These are phyloP conservation scores for Stemphylium lycopersici DNA, from an alignment of 2,329 filamentous ascomycete genomes.

Conservation along the genomic window DNA sequence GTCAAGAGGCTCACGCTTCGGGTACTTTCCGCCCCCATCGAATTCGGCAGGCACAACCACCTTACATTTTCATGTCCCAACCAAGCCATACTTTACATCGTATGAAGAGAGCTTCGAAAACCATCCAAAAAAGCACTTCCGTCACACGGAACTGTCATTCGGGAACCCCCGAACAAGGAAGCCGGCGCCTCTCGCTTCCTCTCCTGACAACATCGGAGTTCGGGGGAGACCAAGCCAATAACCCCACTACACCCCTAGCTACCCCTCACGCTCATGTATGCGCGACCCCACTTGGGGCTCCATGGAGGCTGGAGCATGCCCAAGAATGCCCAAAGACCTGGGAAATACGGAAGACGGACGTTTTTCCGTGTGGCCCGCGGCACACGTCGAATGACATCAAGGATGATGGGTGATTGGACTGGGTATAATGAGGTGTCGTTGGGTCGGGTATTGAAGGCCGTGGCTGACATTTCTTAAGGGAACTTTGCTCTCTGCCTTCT, in stretches of 20 bases:
- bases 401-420: not conserved
- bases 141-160: not conserved
- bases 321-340: not conserved
- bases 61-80: not conserved
- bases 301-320: not conserved
- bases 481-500: not conserved
- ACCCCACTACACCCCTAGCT: slow-evolving; percentile 8
- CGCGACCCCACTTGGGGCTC: slow-evolving; percentile 8
- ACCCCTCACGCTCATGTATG: slow-evolving; percentile 9
- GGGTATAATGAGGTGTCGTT: not conserved
- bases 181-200: slow-evolving; percentile 1
- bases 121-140: not conserved
- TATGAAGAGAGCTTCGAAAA: not conserved
- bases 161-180: slow-evolving; percentile 4
- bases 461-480: not conserved
- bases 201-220: slow-evolving; percentile 1
- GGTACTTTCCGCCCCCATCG: not conserved
- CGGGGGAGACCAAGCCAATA: slow-evolving; percentile 2
- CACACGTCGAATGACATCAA: slow-evolving; percentile 9
- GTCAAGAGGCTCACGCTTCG: no score
- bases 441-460: slow-evolving; percentile 4
- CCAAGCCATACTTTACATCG: not conserved
- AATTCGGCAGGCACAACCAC: not conserved
- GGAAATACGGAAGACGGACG: slow-evolving; percentile 4
- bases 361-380: slow-evolving; percentile 7